Evolutionary conservation across 1,284 basidiomycete species (phyloP).

Genomic region (Melampsora occidentalis): DNA sequence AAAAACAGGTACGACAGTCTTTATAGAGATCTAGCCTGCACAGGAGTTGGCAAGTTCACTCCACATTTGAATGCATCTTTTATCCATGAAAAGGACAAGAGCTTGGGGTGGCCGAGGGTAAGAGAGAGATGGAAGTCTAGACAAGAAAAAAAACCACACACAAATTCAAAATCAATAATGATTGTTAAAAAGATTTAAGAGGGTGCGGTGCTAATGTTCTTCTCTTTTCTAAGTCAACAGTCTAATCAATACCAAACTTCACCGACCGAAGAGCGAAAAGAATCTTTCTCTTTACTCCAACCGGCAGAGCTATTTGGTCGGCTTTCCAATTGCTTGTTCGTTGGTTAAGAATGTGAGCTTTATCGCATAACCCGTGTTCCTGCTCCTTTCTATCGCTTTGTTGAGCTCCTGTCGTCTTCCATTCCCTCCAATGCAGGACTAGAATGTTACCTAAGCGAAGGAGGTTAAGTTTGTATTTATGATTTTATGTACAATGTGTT

Average conservation of each 20-base stretch:
- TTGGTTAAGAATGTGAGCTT: not conserved
- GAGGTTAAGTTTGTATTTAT: not conserved
- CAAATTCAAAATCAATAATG: not conserved
- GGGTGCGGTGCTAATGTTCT: conserved; percentile 1
- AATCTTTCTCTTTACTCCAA: conserved; percentile 1
- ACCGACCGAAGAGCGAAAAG: not conserved
- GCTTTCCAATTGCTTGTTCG: not conserved
- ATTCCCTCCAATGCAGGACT: conserved; percentile 2
- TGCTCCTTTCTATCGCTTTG: not conserved
- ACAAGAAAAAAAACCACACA: not conserved
- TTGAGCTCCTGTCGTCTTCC: not conserved
- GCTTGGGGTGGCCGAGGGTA: not conserved
- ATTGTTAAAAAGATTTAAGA: not conserved
- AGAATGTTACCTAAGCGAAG: not conserved
- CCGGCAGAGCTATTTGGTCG: conserved; percentile 6
- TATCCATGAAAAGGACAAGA: not conserved
- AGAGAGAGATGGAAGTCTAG: not conserved
- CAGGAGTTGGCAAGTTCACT: not conserved
- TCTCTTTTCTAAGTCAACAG: not conserved
- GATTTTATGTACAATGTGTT: not conserved
- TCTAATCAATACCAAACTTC: not conserved
- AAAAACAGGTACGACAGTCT: not conserved
- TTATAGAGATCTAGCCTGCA: not conserved
- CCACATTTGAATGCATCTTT: not conserved
- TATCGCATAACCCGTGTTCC: not conserved